These are phyloP conservation scores for Kluyveromyces lactis DNA, from an alignment of 805 yeast genomes.

Conservation along the genomic window DNA sequence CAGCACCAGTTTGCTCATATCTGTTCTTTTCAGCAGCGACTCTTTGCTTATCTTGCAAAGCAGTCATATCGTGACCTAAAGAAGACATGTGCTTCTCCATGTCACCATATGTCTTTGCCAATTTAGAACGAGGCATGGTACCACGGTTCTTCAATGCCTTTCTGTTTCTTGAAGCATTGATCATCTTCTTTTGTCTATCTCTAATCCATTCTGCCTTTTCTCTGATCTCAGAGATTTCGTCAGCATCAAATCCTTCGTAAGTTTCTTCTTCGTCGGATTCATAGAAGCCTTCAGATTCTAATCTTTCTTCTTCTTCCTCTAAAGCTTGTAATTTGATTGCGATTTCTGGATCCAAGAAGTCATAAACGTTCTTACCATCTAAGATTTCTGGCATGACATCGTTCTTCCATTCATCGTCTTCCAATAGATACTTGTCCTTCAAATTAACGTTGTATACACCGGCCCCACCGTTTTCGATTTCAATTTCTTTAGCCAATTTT, in stretches of 20 bases:
- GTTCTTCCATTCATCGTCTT: constrained; percentile 95
- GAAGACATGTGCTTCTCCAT: constrained; percentile 86
- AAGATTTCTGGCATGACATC: constrained; percentile 95
- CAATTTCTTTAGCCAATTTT: constrained; percentile 77
- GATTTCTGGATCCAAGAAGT: constrained; percentile 94
- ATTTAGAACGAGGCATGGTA: constrained; percentile 83
- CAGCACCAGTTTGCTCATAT: constrained; percentile 60
- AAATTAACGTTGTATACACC: constrained; percentile 94
- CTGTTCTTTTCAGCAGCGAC: constrained; percentile 31
- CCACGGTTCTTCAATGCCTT: constrained; percentile 82
- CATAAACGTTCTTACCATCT: constrained; percentile 95
- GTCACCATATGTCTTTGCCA: constrained; percentile 61
- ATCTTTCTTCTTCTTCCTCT: constrained; percentile 94
- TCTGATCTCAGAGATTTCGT: constrained; percentile 57
- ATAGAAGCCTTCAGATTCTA: constrained; percentile 92
- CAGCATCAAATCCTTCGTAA: constrained; percentile 62
- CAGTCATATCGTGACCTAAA: constrained; percentile 78
- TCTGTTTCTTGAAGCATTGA: constrained; percentile 76
- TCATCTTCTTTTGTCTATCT: constrained; percentile 90
- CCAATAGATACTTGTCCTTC: constrained; percentile 85
- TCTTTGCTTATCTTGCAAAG: constrained; percentile 47
- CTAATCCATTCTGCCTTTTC: constrained; percentile 95
- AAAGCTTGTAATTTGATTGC: constrained; percentile 86
- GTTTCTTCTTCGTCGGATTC: constrained; percentile 69
- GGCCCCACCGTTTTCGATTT: constrained; percentile 95